These are phyloP conservation scores for Cryptosporidium sp. DNA, from an alignment of 169 alveolate genomes.

Conservation along the genomic window DNA sequence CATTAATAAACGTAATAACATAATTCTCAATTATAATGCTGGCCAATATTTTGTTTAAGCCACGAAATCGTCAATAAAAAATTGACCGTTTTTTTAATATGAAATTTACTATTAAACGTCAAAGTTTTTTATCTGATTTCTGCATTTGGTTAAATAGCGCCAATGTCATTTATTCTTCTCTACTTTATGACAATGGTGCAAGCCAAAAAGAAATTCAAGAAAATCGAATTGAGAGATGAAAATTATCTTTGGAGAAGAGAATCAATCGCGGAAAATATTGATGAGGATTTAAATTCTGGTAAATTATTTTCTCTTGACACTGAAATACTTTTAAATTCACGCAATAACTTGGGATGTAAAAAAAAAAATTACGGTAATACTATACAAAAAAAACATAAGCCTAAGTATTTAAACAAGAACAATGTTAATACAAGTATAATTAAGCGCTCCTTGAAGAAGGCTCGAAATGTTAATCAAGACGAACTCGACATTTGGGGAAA, in stretches of 20 bases:
- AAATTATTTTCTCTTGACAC: conserved; percentile 32
- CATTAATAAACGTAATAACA: too few species aligned
- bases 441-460: background rate
- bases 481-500: conserved; percentile 66
- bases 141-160: background rate
- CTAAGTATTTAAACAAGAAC: background rate
- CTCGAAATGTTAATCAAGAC: background rate
- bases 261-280: background rate
- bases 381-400: background rate
- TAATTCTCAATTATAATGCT: background rate
- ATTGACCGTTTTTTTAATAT: too few species aligned
- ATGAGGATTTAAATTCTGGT: conserved; percentile 8
- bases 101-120: background rate
- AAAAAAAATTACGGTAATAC: background rate
- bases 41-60: background rate
- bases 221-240: background rate
- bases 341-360: background rate
- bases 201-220: conserved; percentile 25
- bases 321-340: background rate
- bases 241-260: background rate
- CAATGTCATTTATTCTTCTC: background rate
- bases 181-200: conserved; percentile 31
- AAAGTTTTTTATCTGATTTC: background rate
- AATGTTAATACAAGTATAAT: background rate
- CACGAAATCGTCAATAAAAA: too few species aligned